Evolutionary conservation across 2,329 filamentous ascomycete genomes (phyloP).

Genomic region (Stenocarpella maydis): DNA sequence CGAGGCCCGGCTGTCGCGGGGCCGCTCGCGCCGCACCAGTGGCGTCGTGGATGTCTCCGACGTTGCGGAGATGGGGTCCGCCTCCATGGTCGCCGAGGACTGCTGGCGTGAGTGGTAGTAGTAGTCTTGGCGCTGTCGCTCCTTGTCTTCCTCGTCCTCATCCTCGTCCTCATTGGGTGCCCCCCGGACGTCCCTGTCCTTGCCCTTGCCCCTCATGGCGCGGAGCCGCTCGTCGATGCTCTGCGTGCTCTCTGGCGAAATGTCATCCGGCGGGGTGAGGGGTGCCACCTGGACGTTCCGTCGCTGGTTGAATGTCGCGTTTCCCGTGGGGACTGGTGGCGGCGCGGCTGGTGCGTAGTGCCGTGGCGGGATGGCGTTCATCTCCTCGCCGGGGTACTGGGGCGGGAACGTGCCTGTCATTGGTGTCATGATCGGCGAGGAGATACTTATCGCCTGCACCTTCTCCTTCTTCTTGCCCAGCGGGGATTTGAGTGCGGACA

Average conservation of each 20-base stretch:
- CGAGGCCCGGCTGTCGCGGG: conserved; percentile 22
- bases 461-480: conserved; percentile 63
- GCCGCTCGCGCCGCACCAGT: conserved; percentile 46
- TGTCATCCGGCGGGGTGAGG: conserved; percentile 51
- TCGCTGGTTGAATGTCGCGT: conserved; percentile 48
- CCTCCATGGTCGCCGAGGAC: conserved; percentile 51
- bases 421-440: conserved; percentile 71
- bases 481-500: conserved; percentile 69
- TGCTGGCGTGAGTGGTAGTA: conserved; percentile 46
- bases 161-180: conserved; percentile 28
- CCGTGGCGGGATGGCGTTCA: conserved; percentile 65
- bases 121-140: conserved; percentile 28
- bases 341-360: conserved; percentile 66
- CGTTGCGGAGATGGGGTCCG: conserved; percentile 60
- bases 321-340: conserved; percentile 62
- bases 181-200: conserved; percentile 32
- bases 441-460: conserved; percentile 64
- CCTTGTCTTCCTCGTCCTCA: conserved; percentile 7
- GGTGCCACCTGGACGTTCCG: conserved; percentile 48
- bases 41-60: conserved; percentile 60
- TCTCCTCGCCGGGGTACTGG: conserved; percentile 62
- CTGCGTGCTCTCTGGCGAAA: conserved; percentile 56
- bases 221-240: conserved; percentile 67
- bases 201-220: conserved; percentile 35
- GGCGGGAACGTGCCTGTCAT: conserved; percentile 65